phyloP scores from a whole-genome alignment of 2,329 filamentous ascomycete species.

The Colletotrichum sp. region DNA sequence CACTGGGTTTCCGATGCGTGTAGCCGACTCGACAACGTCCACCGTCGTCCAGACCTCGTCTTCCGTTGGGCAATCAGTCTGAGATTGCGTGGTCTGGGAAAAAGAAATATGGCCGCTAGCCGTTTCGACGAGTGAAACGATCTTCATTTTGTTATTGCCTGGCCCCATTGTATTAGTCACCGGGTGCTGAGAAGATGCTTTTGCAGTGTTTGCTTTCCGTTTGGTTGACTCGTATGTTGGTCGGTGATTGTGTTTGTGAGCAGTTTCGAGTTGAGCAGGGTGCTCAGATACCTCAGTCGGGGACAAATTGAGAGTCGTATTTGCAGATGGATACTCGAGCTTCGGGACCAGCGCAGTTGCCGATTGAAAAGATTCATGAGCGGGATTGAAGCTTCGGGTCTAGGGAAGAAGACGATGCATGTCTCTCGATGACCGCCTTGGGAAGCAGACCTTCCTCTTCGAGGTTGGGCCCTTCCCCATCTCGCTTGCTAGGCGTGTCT shows the following conservation, averaged over 20 bases:
- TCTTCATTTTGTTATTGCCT: not conserved
- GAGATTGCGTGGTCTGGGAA: not conserved
- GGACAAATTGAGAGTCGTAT: not conserved
- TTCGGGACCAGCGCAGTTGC: not conserved
- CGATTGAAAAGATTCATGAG: not conserved
- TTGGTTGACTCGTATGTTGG: not conserved
- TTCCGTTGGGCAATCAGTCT: not conserved
- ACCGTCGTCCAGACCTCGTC: not conserved
- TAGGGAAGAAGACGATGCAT: not conserved
- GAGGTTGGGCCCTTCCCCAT: not conserved
- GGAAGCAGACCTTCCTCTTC: not conserved
- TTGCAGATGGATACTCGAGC: not conserved
- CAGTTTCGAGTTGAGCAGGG: not conserved
- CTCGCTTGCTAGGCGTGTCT: not conserved
- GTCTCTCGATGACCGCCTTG: not conserved
- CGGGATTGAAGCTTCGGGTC: not conserved
- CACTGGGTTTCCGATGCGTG: not conserved
- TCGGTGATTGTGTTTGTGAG: not conserved
- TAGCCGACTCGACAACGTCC: not conserved
- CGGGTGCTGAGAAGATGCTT: not conserved
- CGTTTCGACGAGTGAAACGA: not conserved
- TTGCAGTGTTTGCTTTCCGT: not conserved
- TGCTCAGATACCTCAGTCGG: not conserved
- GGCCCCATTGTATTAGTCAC: not conserved
- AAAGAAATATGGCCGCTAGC: not conserved